phyloP scores from a whole-genome alignment of 2,329 filamentous ascomycete genomes.

The Aspergillus sp. region DNA sequence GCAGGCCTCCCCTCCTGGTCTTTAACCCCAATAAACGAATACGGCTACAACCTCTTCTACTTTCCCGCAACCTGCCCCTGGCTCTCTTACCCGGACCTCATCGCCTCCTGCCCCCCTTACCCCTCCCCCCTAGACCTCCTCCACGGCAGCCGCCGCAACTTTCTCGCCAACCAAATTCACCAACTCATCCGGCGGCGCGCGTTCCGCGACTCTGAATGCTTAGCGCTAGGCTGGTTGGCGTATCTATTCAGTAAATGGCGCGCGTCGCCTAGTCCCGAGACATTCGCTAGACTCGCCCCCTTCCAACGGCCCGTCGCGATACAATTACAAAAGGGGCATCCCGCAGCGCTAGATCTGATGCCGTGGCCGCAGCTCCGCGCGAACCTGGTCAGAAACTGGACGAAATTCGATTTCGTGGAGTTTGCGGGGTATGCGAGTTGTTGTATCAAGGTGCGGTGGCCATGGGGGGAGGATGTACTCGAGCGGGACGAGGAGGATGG shows the following conservation, averaged over 20 bases:
- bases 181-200: not conserved
- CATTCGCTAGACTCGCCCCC: not conserved
- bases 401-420: constrained; percentile 3
- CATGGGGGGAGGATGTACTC: constrained; percentile 6
- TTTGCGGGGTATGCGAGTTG: constrained; percentile 4
- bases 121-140: constrained; percentile 7
- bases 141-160: constrained; percentile 5
- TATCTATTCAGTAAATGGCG: constrained; percentile 6
- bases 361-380: constrained; percentile 1
- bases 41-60: not conserved
- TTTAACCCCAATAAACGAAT: not conserved
- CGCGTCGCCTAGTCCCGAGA: not conserved
- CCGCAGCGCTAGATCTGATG: not conserved
- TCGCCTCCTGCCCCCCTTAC: constrained; percentile 3
- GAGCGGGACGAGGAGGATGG: constrained; percentile 8
- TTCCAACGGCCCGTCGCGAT: not conserved
- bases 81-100: not conserved
- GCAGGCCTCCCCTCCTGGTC: not conserved
- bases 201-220: constrained; percentile 3
- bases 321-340: not conserved
- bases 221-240: constrained; percentile 2
- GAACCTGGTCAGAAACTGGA: constrained; percentile 5
- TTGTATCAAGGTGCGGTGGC: constrained; percentile 11
- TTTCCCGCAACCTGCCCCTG: not conserved
- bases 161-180: constrained; percentile 3